These are phyloP conservation scores for Arctium minus DNA, from an alignment of 129 eudicot genomes.

Conservation along the genomic window DNA sequence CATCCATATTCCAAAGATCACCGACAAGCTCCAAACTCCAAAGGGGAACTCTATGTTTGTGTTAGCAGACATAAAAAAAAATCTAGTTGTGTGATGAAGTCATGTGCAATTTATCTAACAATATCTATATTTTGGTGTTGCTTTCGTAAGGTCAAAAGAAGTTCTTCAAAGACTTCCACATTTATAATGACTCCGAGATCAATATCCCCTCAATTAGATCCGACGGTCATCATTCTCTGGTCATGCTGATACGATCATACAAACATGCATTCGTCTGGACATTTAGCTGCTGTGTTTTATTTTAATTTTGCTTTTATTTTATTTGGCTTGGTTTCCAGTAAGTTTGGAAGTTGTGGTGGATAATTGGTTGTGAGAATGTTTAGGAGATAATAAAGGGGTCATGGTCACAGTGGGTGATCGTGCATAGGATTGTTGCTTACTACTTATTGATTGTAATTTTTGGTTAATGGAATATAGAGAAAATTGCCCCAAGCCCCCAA, in stretches of 20 bases:
- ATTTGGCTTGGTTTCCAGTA: too few relatives aligned
- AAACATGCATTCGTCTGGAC: too few relatives aligned
- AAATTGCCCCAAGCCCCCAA: too few relatives aligned
- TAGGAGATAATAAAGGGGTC: too few relatives aligned
- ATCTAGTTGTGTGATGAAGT: background rate
- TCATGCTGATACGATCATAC: background rate
- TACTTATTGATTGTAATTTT: too few relatives aligned
- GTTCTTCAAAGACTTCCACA: background rate
- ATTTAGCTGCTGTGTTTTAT: too few relatives aligned
- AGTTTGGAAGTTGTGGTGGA: too few relatives aligned
- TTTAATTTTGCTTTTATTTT: too few relatives aligned
- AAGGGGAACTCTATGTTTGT: background rate
- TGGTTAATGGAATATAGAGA: too few relatives aligned
- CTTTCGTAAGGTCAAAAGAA: background rate
- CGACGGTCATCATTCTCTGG: background rate
- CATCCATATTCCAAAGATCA: background rate
- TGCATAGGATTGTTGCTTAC: too few relatives aligned
- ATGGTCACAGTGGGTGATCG: too few relatives aligned
- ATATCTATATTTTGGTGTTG: background rate
- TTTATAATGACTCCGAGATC: background rate
- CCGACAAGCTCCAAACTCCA: background rate
- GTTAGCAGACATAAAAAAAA: background rate
- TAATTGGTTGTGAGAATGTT: too few relatives aligned
- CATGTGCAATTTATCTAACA: background rate
- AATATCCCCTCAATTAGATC: background rate